These are phyloP conservation scores for Inga oerstediana DNA, from an alignment of 306 rosid genomes.

Conservation along the genomic window DNA sequence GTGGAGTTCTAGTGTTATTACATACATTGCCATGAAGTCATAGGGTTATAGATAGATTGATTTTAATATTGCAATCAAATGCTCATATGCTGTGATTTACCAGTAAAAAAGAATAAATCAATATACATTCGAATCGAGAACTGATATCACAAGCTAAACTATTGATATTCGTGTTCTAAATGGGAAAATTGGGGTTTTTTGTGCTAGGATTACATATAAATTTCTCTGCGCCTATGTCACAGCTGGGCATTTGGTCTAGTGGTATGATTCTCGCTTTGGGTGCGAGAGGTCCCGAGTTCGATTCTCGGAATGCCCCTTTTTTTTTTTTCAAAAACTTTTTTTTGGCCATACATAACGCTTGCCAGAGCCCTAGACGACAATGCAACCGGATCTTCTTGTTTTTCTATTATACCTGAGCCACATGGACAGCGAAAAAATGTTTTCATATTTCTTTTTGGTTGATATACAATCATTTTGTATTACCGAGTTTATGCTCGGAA, in stretches of 20 bases:
- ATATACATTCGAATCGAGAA: too few relatives aligned
- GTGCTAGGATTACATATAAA: too few relatives aligned
- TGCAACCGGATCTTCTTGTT: not conserved
- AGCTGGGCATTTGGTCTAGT: slow-evolving; percentile 10
- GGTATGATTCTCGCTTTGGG: slow-evolving; percentile 26
- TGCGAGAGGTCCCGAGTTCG: slow-evolving; percentile 25
- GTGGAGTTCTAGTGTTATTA: too few relatives aligned
- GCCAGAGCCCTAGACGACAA: not conserved
- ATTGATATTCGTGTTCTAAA: too few relatives aligned
- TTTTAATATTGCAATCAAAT: too few relatives aligned
- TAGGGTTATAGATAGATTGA: too few relatives aligned
- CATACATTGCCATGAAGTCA: too few relatives aligned
- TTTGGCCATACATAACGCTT: not conserved
- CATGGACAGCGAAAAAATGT: not conserved
- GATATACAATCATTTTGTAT: not conserved
- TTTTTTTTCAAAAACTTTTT: too few relatives aligned
- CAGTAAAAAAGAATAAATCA: too few relatives aligned
- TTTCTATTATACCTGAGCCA: not conserved
- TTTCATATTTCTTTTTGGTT: not conserved
- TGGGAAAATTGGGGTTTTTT: too few relatives aligned
- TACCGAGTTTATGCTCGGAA: not conserved
- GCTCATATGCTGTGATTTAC: too few relatives aligned
- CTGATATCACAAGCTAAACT: too few relatives aligned
- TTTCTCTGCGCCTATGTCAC: accelerated
- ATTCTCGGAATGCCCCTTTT: slow-evolving; percentile 4